Percentiles rank a stretch among this genome's conserved stretches.
Conservation (phyloP, 2,329 filamentous ascomycete species). For the Aspergillus sp. region DNA sequence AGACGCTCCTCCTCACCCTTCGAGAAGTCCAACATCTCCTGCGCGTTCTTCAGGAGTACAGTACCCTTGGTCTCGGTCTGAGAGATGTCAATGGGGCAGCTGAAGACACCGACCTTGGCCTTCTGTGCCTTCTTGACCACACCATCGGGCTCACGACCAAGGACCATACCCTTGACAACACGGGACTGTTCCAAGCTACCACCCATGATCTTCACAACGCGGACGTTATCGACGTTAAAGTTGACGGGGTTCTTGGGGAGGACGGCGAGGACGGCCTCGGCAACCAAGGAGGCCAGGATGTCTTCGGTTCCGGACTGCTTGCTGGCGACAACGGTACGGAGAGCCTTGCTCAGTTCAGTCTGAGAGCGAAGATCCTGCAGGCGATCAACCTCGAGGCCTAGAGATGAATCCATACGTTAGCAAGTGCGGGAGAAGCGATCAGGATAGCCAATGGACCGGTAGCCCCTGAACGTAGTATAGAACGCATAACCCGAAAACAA, state of each 20-base stretch:
- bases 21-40: constrained; percentile 98
- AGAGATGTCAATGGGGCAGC: constrained; percentile 90
- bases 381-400: constrained; percentile 85
- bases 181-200: constrained; percentile 90
- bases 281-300: constrained; percentile 79
- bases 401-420: background rate
- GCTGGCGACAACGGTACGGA: constrained; percentile 91
- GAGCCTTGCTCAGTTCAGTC: constrained; percentile 87
- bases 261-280: constrained; percentile 80
- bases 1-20: constrained; percentile 94
- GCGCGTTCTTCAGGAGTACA: constrained; percentile 91
- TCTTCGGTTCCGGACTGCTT: constrained; percentile 97
- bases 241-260: constrained; percentile 92
- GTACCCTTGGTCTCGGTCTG: constrained; percentile 99
- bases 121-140: constrained; percentile 84
- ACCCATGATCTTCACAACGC: constrained; percentile 99
- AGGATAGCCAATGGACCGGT: background rate
- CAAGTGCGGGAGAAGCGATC: background rate
- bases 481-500: constrained; percentile 7
- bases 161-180: constrained; percentile 98
- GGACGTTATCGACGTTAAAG: constrained; percentile 99
- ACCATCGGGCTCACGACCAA: constrained; percentile 92
- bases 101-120: constrained; percentile 96
- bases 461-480: constrained; percentile 12
- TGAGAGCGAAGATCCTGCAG: constrained; percentile 80